Evolutionary conservation across 495 filamentous ascomycete species (phyloP).

Genomic region (Penicillium coprophilum): DNA sequence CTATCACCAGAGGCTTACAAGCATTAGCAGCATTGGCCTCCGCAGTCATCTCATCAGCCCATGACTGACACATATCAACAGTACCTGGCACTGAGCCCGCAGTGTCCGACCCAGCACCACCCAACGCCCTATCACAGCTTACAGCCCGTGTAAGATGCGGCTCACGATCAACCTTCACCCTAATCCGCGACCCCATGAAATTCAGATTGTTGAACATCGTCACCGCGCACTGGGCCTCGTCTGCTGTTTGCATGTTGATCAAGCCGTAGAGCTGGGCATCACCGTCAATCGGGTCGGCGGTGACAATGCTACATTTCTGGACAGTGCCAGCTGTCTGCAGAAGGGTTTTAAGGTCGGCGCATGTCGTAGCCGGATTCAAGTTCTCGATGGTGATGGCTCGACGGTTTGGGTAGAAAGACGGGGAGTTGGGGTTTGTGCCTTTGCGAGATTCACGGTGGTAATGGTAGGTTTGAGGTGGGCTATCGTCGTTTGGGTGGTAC

Average conservation of each 20-base stretch:
- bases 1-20: conserved; percentile 39
- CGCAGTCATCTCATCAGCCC: conserved; percentile 4
- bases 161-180: conserved; percentile 17
- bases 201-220: conserved; percentile 32
- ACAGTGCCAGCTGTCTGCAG: conserved; percentile 27
- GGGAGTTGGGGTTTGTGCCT: conserved; percentile 12
- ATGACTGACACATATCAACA: neutral
- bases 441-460: conserved; percentile 13
- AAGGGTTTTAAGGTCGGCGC: conserved; percentile 23
- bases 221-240: conserved; percentile 37
- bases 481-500: conserved; percentile 4
- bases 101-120: conserved; percentile 2
- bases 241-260: conserved; percentile 34
- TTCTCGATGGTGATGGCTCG: conserved; percentile 34
- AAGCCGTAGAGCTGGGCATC: conserved; percentile 30
- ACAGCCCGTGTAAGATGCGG: conserved; percentile 6
- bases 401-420: conserved; percentile 8
- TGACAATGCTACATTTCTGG: conserved; percentile 34
- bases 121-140: conserved; percentile 15
- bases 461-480: neutral
- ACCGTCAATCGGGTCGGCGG: conserved; percentile 12
- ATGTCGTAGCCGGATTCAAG: conserved; percentile 27
- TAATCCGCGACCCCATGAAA: conserved; percentile 35
- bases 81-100: neutral
- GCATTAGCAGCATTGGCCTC: conserved; percentile 11